These are phyloP conservation scores for Phytophthora brassicae DNA, from an alignment of 352 stramenopile species.

Conservation along the genomic window DNA sequence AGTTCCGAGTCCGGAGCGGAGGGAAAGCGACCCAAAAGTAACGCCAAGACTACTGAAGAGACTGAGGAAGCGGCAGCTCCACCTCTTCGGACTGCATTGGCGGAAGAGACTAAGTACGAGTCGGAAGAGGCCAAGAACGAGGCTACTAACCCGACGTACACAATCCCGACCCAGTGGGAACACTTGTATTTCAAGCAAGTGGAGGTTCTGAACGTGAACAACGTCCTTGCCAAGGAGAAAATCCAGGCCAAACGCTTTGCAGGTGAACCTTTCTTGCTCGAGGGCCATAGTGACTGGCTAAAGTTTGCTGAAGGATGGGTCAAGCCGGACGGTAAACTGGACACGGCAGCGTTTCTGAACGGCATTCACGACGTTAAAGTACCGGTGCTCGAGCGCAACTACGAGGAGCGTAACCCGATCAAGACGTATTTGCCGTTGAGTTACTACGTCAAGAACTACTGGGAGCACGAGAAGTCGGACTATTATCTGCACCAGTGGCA, in stretches of 20 bases:
- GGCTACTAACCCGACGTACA: slow-evolving; percentile 58
- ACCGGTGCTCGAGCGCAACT: slow-evolving; percentile 76
- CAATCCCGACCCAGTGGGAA: slow-evolving; percentile 72
- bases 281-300: slow-evolving; percentile 63
- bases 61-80: slow-evolving; percentile 1
- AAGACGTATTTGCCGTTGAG: slow-evolving; percentile 69
- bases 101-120: slow-evolving; percentile 26
- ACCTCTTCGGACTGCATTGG: slow-evolving; percentile 22
- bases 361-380: slow-evolving; percentile 82
- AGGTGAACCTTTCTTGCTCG: slow-evolving; percentile 71
- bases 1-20: slow-evolving; percentile 1
- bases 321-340: slow-evolving; percentile 51
- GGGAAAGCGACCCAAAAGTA: slow-evolving; percentile 24
- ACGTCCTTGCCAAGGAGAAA: slow-evolving; percentile 47
- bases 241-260: slow-evolving; percentile 68
- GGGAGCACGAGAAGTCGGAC: slow-evolving; percentile 72
- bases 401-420: slow-evolving; percentile 76
- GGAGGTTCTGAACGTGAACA: slow-evolving; percentile 67
- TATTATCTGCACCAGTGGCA: slow-evolving; percentile 97
- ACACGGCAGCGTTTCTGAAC: slow-evolving; percentile 59
- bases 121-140: slow-evolving; percentile 33
- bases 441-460: slow-evolving; percentile 84
- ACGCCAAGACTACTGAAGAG: background rate
- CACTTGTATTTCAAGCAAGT: slow-evolving; percentile 65
- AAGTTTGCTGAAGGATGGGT: slow-evolving; percentile 72